phyloP scores from a whole-genome alignment of 805 yeast genomes.

The Komagataella populi region DNA sequence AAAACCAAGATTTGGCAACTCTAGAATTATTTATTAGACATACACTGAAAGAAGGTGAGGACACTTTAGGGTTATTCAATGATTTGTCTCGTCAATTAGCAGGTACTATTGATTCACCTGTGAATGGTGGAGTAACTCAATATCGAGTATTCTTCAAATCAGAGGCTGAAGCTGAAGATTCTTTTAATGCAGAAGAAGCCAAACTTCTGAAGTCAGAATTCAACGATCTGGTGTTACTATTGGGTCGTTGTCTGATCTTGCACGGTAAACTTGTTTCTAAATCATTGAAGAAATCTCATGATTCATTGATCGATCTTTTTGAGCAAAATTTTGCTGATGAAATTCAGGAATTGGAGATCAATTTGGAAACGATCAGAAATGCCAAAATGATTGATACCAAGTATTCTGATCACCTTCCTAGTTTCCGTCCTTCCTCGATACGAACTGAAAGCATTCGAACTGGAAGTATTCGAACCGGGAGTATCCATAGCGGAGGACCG shows the following conservation, averaged over 20 bases:
- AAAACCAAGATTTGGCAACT: conserved; percentile 60
- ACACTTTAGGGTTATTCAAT: conserved; percentile 32
- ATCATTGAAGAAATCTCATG: conserved; percentile 47
- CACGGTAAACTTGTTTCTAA: conserved; percentile 55
- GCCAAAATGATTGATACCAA: not conserved
- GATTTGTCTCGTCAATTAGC: conserved; percentile 59
- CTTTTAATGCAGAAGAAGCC: conserved; percentile 11
- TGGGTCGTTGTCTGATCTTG: conserved; percentile 51
- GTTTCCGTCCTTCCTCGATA: not conserved
- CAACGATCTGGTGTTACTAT: conserved; percentile 51
- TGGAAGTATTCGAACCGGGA: not conserved
- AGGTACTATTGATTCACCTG: conserved; percentile 87
- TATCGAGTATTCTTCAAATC: conserved; percentile 55
- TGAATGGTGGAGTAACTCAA: conserved; percentile 84
- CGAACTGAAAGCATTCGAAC: not conserved
- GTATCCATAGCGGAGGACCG: not conserved
- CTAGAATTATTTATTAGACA: conserved; percentile 46
- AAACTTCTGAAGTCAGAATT: conserved; percentile 33
- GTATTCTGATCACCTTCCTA: not conserved
- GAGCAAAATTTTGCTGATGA: conserved; percentile 57
- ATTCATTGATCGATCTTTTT: conserved; percentile 49
- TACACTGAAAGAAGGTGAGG: conserved; percentile 30
- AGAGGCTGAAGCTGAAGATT: conserved; percentile 14
- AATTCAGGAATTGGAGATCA: conserved; percentile 27
- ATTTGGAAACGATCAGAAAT: conserved; percentile 4